Percentiles rank a stretch among this genome's conserved stretches.
phyloP scores from a whole-genome alignment of 2,329 filamentous ascomycete species.

The Rhexocercosporidium sp. region DNA sequence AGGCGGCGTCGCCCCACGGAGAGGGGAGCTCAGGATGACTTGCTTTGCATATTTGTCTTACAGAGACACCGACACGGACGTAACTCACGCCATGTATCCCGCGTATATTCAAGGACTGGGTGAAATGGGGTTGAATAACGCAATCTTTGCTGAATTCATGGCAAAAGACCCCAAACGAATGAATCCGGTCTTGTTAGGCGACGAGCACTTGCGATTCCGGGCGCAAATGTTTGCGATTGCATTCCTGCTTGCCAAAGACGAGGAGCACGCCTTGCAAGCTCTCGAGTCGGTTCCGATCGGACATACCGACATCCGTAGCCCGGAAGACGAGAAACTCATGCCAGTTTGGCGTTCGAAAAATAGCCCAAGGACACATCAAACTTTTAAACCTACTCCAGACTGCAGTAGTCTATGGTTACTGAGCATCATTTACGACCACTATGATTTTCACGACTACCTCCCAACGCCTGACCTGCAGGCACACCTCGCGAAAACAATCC shows the following conservation, averaged over 20 bases:
- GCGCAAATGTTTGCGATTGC: slow-evolving; percentile 30
- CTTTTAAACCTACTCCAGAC: not conserved
- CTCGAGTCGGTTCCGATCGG: slow-evolving; percentile 17
- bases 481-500: not conserved
- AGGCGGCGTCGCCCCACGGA: not conserved
- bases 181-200: not conserved
- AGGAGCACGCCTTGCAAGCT: slow-evolving; percentile 21
- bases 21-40: not conserved
- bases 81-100: slow-evolving; percentile 10
- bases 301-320: not conserved
- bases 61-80: not conserved
- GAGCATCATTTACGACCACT: not conserved
- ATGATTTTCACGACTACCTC: not conserved
- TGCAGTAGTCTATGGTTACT: not conserved
- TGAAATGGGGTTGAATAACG: slow-evolving; percentile 22
- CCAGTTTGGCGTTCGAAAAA: not conserved
- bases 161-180: slow-evolving; percentile 2
- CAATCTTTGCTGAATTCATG: slow-evolving; percentile 26
- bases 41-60: slow-evolving; percentile 12
- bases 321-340: not conserved
- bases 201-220: slow-evolving; percentile 6
- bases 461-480: not conserved
- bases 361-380: not conserved
- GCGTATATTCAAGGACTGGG: slow-evolving; percentile 28
- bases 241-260: slow-evolving; percentile 27